Evolutionary conservation across 768 basidiomycete species (phyloP).

Genomic region (Leccinum subtestaceum): DNA sequence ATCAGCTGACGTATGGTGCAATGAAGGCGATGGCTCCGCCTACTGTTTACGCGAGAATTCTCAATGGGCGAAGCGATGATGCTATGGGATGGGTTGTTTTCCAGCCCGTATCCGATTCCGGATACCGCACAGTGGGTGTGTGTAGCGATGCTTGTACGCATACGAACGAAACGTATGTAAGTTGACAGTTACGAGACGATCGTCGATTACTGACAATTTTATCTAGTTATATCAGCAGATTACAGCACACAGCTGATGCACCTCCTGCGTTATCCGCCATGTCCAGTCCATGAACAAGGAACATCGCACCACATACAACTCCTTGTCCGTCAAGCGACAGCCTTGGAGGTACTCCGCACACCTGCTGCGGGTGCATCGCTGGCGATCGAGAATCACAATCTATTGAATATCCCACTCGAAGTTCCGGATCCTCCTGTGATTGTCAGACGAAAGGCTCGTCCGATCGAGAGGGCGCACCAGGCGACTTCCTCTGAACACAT

Average conservation of each 20-base stretch:
- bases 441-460: conserved; percentile 36
- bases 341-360: conserved; percentile 70
- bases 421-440: conserved; percentile 47
- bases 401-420: conserved; percentile 71
- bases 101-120: conserved; percentile 69
- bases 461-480: conserved; percentile 32
- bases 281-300: conserved; percentile 33
- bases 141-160: conserved; percentile 92
- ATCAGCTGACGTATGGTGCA: conserved; percentile 12
- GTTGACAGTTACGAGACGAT: conserved; percentile 25
- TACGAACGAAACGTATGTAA: conserved; percentile 74
- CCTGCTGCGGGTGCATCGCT: conserved; percentile 75
- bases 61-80: conserved; percentile 74
- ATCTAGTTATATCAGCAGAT: conserved; percentile 78
- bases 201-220: conserved; percentile 12
- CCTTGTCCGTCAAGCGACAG: conserved; percentile 80
- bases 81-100: conserved; percentile 96
- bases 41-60: conserved; percentile 93
- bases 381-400: conserved; percentile 76
- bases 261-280: conserved; percentile 80
- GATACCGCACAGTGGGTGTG: conserved; percentile 84
- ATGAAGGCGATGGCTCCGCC: conserved; percentile 84
- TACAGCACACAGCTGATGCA: conserved; percentile 82
- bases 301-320: conserved; percentile 59
- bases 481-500: conserved; percentile 19